Conservation (phyloP, 2,329 filamentous ascomycete genomes). For the Akanthomyces uredinophilus region DNA sequence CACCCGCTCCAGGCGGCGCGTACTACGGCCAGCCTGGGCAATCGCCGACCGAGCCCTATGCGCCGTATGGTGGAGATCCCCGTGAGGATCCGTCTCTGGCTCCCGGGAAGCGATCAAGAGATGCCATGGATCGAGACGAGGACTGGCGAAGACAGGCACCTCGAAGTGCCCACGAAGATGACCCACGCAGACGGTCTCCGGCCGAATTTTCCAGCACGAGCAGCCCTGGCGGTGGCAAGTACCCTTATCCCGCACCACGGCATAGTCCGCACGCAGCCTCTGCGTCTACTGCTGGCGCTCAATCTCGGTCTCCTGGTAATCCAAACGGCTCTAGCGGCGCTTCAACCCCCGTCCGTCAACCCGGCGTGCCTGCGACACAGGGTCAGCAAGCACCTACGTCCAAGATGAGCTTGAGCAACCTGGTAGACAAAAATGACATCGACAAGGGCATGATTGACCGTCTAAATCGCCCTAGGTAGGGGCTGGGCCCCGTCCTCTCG, state of each 20-base stretch:
- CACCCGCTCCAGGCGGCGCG: slow-evolving; percentile 31
- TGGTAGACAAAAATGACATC: slow-evolving; percentile 49
- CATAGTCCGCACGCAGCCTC: slow-evolving; percentile 29
- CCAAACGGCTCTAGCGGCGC: slow-evolving; percentile 33
- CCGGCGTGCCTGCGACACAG: slow-evolving; percentile 20
- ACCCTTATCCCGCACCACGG: slow-evolving; percentile 34
- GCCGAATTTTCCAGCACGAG: slow-evolving; percentile 43
- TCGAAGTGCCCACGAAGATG: slow-evolving; percentile 40
- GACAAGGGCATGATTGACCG: slow-evolving; percentile 51
- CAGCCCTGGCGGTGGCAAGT: slow-evolving; percentile 40
- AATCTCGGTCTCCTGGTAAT: slow-evolving; percentile 31
- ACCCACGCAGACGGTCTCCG: slow-evolving; percentile 46
- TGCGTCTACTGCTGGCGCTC: slow-evolving; percentile 23
- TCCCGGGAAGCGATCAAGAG: slow-evolving; percentile 32
- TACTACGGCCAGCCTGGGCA: slow-evolving; percentile 38
- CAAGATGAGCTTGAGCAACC: slow-evolving; percentile 50
- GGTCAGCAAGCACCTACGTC: slow-evolving; percentile 29
- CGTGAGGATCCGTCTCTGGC: slow-evolving; percentile 29
- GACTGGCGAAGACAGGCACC: slow-evolving; percentile 43
- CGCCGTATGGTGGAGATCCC: slow-evolving; percentile 33
- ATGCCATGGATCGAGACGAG: slow-evolving; percentile 36
- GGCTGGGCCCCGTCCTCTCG: slow-evolving; percentile 2
- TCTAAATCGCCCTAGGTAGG: slow-evolving; percentile 36
- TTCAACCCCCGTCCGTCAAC: slow-evolving; percentile 29
- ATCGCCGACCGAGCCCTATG: slow-evolving; percentile 40